phyloP scores from a whole-genome alignment of 352 stramenopile genomes.

The Paralagenidium karlingii region DNA sequence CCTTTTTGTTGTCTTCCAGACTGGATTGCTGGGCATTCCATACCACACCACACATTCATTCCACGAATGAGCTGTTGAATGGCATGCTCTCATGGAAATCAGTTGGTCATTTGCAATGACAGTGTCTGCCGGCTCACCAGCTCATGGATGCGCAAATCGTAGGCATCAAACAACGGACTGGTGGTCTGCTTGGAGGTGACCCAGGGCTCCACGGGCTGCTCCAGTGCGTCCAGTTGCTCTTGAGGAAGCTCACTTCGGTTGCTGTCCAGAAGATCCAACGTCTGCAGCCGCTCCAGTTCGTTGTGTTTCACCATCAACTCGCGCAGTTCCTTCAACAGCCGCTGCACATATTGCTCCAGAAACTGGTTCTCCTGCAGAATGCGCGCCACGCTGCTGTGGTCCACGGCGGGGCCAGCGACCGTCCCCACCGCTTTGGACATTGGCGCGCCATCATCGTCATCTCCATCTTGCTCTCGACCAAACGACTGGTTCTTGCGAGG shows the following conservation, averaged over 20 bases:
- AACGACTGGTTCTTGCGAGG: no score
- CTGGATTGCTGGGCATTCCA: conserved; percentile 30
- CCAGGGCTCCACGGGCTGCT: conserved; percentile 24
- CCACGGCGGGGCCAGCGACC: no score
- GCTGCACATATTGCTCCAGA: conserved; percentile 48
- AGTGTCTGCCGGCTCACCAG: conserved; percentile 12
- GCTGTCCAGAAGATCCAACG: conserved; percentile 16
- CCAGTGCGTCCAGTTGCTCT: conserved; percentile 10
- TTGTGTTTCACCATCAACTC: conserved; percentile 44
- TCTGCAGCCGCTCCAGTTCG: conserved; percentile 60
- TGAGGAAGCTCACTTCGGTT: conserved; percentile 1
- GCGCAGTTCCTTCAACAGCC: conserved; percentile 46
- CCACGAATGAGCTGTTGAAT: background rate
- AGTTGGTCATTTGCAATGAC: background rate
- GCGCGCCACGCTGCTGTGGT: no score
- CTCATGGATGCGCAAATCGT: conserved; percentile 71
- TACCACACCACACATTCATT: background rate
- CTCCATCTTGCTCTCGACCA: no score
- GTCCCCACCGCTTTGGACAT: no score
- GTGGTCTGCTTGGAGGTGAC: conserved; percentile 55
- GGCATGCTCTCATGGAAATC: background rate
- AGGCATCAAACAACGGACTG: conserved; percentile 60
- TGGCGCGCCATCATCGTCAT: no score
- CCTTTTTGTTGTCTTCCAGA: conserved; percentile 40
- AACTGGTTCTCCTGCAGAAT: conserved; percentile 61